Evolutionary conservation across 2,329 filamentous ascomycete genomes (phyloP).

Genomic region (Cladosporium sp.): DNA sequence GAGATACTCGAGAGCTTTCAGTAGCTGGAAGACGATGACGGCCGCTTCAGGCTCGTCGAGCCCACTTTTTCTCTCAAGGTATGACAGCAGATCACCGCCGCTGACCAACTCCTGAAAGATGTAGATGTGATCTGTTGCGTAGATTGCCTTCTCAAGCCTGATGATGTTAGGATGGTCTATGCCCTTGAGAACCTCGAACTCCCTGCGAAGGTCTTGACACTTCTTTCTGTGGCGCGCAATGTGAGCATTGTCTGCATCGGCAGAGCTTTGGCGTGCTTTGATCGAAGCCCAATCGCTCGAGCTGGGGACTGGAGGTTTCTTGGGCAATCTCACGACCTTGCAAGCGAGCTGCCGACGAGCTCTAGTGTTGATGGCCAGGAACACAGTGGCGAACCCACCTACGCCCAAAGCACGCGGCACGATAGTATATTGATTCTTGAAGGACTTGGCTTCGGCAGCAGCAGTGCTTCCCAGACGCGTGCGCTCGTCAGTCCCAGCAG

Average conservation of each 20-base stretch:
- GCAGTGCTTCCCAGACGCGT: conserved; percentile 4
- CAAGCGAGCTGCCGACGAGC: conserved; percentile 66
- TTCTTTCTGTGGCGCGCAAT: conserved; percentile 9
- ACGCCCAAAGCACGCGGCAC: conserved; percentile 55
- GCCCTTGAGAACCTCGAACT: conserved; percentile 53
- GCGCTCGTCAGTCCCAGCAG: background rate
- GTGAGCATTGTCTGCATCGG: background rate
- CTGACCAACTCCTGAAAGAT: conserved; percentile 63
- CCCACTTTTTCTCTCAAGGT: conserved; percentile 53
- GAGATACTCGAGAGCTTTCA: conserved; percentile 61
- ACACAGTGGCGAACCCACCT: conserved; percentile 58
- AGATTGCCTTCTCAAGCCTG: conserved; percentile 58
- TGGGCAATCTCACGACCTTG: conserved; percentile 62
- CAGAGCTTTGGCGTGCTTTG: background rate
- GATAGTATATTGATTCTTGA: conserved; percentile 53
- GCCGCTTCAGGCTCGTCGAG: conserved; percentile 56
- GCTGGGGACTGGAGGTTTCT: conserved; percentile 6
- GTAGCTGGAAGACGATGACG: conserved; percentile 57
- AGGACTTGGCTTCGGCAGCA: conserved; percentile 36
- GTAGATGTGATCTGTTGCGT: conserved; percentile 56
- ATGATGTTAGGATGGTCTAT: conserved; percentile 65
- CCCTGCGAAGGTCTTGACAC: conserved; percentile 32
- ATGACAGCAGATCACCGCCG: conserved; percentile 63
- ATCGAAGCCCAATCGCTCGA: conserved; percentile 6
- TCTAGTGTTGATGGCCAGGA: conserved; percentile 55